phyloP scores from a whole-genome alignment of 148 eudicot genomes.

The Diospyros kaki region DNA sequence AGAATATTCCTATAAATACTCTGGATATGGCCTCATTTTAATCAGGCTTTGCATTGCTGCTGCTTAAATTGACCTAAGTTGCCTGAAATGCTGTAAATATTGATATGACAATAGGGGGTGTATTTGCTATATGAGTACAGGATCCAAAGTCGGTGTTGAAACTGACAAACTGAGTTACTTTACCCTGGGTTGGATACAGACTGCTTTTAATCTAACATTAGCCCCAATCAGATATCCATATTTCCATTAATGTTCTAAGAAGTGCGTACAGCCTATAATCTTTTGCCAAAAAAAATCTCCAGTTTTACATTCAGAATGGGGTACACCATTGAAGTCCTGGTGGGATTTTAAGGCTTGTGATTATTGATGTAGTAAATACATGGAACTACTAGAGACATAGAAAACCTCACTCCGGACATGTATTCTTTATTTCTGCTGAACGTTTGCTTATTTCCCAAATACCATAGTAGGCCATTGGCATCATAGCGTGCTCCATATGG shows the following conservation, averaged over 20 bases:
- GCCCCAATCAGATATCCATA: background rate
- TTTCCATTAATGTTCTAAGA: background rate
- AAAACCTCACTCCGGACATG: background rate
- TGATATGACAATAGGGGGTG: background rate
- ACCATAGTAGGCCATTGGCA: background rate
- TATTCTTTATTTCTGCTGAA: background rate
- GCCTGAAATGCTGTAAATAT: background rate
- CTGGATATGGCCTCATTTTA: background rate
- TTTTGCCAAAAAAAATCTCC: background rate
- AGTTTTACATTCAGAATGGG: too few species aligned
- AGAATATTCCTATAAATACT: background rate
- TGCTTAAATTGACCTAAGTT: background rate
- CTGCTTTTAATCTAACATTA: background rate
- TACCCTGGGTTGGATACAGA: background rate
- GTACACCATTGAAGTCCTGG: background rate
- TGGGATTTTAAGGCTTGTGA: too few species aligned
- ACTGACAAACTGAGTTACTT: background rate
- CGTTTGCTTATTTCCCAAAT: background rate
- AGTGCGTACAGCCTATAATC: too few species aligned
- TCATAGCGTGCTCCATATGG: background rate
- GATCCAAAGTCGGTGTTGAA: too few species aligned
- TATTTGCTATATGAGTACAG: background rate
- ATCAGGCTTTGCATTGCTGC: background rate
- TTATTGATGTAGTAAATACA: too few species aligned
- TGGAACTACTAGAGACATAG: background rate